These are phyloP conservation scores for Vitis rotundifolia DNA, from an alignment of 164 flowering plant species.

Conservation along the genomic window DNA sequence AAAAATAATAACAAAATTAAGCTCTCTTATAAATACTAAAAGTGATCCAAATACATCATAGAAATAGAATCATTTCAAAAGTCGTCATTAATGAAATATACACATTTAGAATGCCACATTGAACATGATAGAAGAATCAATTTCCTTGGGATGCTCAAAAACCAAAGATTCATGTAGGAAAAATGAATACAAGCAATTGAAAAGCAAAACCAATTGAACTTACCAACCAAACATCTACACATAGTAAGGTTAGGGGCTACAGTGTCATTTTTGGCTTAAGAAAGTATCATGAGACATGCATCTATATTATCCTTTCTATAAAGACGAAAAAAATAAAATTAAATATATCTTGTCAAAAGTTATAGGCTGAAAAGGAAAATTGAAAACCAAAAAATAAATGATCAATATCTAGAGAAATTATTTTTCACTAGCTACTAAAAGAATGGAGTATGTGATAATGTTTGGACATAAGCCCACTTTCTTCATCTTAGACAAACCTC, in stretches of 20 bases:
- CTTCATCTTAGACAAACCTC: conserved; percentile 69
- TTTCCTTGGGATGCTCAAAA: no score
- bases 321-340: conserved; percentile 1
- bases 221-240: conserved; percentile 70
- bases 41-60: no score
- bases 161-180: not conserved
- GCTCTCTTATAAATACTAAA: no score
- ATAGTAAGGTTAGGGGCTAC: conserved; percentile 56
- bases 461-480: conserved; percentile 52
- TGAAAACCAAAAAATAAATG: not conserved
- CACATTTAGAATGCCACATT: no score
- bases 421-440: conserved; percentile 81
- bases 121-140: no score
- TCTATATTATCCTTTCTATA: conserved; percentile 75
- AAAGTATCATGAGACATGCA: conserved; percentile 55
- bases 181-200: no score
- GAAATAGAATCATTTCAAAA: no score
- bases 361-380: conserved; percentile 4
- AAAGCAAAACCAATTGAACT: conserved; percentile 13
- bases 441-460: conserved; percentile 74
- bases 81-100: no score
- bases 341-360: not conserved
- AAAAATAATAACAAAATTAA: no score
- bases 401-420: conserved; percentile 27
- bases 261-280: conserved; percentile 73